Evolutionary conservation across 2,329 filamentous ascomycete species (phyloP).

Genomic region (Colletotrichum filicis): DNA sequence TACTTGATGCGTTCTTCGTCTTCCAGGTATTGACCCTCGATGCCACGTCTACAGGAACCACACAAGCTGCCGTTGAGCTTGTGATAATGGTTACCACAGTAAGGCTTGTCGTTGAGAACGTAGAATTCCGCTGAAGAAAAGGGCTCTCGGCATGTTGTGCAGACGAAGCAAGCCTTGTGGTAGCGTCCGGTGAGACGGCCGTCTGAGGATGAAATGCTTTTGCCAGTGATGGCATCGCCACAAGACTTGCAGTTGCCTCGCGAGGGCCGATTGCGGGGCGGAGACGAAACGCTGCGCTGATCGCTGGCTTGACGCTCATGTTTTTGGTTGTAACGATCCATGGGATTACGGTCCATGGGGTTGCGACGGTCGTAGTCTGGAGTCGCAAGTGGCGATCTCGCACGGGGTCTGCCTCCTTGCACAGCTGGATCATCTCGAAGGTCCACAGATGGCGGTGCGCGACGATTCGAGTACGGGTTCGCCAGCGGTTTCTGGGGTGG

Average conservation of each 20-base stretch:
- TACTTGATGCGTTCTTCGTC: conserved; percentile 83
- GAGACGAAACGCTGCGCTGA: conserved; percentile 36
- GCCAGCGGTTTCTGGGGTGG: conserved; percentile 37
- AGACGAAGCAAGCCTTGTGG: conserved; percentile 95
- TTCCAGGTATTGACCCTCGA: conserved; percentile 94
- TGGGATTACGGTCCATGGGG: conserved; percentile 28
- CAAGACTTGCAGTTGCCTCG: conserved; percentile 89
- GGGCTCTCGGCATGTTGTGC: conserved; percentile 81
- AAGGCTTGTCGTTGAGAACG: conserved; percentile 86
- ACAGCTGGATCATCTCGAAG: conserved; percentile 47
- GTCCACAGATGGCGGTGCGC: conserved; percentile 35
- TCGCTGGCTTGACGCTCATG: conserved; percentile 24
- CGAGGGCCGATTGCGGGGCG: conserved; percentile 49
- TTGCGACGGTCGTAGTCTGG: conserved; percentile 33
- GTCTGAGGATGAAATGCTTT: conserved; percentile 93
- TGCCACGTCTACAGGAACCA: conserved; percentile 80
- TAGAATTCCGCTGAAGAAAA: conserved; percentile 94
- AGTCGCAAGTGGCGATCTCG: conserved; percentile 40
- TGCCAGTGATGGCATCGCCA: conserved; percentile 80
- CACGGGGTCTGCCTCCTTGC: conserved; percentile 37
- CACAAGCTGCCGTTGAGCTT: conserved; percentile 90
- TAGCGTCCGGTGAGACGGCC: conserved; percentile 92
- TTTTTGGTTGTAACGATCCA: conserved; percentile 23
- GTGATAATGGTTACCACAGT: conserved; percentile 94
- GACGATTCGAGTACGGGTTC: conserved; percentile 27